Conservation (phyloP, 345 rosid species). For the Hevea brasiliensis region DNA sequence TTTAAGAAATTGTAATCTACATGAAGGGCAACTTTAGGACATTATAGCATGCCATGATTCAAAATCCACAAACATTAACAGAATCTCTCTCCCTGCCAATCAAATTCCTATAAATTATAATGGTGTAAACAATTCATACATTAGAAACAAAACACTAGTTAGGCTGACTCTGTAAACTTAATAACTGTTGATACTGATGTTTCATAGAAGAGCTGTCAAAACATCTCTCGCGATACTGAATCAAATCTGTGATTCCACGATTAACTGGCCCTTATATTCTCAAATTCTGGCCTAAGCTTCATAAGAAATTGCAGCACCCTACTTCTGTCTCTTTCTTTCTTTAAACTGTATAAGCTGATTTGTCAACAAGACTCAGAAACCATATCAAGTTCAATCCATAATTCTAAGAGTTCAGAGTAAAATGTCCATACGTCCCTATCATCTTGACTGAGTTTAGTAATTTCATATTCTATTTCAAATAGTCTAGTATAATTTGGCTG, state of each 20-base stretch:
- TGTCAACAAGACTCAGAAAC: background rate
- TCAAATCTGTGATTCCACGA: background rate
- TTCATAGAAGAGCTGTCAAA: no score
- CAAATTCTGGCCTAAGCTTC: background rate
- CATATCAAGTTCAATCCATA: background rate
- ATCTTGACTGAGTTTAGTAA: background rate
- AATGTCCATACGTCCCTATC: background rate
- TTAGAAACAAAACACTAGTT: background rate
- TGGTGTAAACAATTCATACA: background rate
- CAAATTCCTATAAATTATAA: background rate
- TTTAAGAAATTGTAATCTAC: no score
- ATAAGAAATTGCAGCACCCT: background rate
- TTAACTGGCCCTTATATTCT: background rate
- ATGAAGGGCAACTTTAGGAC: background rate
- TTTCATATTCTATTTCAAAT: background rate
- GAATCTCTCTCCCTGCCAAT: background rate
- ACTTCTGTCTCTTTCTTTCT: no score
- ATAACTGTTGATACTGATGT: no score
- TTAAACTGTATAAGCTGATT: background rate
- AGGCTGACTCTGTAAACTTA: no score
- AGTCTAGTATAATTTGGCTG: background rate
- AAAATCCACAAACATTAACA: background rate
- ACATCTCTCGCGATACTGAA: background rate
- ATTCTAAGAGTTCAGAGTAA: background rate
- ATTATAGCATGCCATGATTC: background rate